These are phyloP conservation scores for Diaporthe citriasiana DNA, from an alignment of 2,329 filamentous ascomycete genomes.

Conservation along the genomic window DNA sequence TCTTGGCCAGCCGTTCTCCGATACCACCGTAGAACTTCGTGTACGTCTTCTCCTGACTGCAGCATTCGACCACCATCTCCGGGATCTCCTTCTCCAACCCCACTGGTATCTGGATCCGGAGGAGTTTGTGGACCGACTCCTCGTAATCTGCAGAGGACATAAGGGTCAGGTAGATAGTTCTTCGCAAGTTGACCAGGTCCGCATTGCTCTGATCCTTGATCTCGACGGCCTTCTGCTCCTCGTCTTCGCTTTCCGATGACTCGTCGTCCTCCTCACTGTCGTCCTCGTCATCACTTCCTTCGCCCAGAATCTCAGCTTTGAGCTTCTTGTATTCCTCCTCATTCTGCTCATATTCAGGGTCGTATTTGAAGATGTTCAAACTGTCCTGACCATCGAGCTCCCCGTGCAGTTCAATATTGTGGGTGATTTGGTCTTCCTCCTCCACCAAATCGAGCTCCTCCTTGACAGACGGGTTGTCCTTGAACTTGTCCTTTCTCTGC, in stretches of 20 bases:
- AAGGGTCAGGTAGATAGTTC: slow-evolving; percentile 97
- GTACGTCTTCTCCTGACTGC: slow-evolving; percentile 95
- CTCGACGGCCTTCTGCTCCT: slow-evolving; percentile 87
- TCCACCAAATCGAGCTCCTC: slow-evolving; percentile 96
- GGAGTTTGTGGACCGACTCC: slow-evolving; percentile 96
- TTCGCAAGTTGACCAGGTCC: slow-evolving; percentile 91
- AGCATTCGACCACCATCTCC: slow-evolving; percentile 97
- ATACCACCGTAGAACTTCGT: slow-evolving; percentile 97
- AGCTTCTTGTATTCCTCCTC: slow-evolving; percentile 91
- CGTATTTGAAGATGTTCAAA: slow-evolving; percentile 96
- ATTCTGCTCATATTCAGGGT: slow-evolving; percentile 89
- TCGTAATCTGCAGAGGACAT: slow-evolving; percentile 97
- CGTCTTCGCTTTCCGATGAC: slow-evolving; percentile 79
- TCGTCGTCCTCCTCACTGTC: slow-evolving; percentile 77
- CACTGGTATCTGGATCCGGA: slow-evolving; percentile 89
- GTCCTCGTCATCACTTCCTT: slow-evolving; percentile 87
- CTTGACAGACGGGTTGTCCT: slow-evolving; percentile 90
- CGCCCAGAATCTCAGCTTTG: slow-evolving; percentile 93
- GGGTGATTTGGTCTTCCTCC: slow-evolving; percentile 98
- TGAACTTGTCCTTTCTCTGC: slow-evolving; percentile 95
- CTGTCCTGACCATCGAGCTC: slow-evolving; percentile 87
- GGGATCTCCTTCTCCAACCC: slow-evolving; percentile 92
- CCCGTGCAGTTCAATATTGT: slow-evolving; percentile 85
- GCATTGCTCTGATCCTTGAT: slow-evolving; percentile 99
- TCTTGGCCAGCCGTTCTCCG: slow-evolving; percentile 93